These are phyloP conservation scores for Butyriboletus loyo DNA, from an alignment of 768 basidiomycete genomes.

Conservation along the genomic window DNA sequence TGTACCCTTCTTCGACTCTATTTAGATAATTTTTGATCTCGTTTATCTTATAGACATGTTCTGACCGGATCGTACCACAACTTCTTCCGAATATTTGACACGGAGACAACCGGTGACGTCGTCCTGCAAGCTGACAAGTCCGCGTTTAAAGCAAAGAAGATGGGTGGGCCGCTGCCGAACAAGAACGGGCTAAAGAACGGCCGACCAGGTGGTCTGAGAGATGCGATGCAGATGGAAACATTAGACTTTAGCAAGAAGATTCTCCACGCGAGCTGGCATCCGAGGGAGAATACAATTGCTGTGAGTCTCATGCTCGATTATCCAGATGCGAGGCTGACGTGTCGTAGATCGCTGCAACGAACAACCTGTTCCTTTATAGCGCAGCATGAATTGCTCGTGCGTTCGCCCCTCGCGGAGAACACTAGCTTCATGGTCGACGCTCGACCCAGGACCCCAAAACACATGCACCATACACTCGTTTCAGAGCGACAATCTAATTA, in stretches of 20 bases:
- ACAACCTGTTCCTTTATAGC: conserved; percentile 35
- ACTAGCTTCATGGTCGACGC: conserved; percentile 9
- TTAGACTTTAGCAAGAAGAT: conserved; percentile 98
- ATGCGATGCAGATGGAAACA: conserved; percentile 83
- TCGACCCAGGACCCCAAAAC: conserved; percentile 12
- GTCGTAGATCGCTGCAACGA: conserved; percentile 84
- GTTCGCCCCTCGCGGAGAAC: conserved; percentile 11
- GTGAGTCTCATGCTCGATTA: conserved; percentile 45
- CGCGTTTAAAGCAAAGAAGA: conserved; percentile 99
- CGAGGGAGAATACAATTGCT: conserved; percentile 96
- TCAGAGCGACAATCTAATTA: conserved; percentile 28
- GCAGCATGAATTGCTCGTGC: conserved; percentile 35
- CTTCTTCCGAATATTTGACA: conserved; percentile 99
- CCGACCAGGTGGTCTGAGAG: conserved; percentile 65
- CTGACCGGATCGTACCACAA: conserved; percentile 99
- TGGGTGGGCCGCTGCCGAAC: conserved; percentile 78
- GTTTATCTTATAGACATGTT: conserved; percentile 63
- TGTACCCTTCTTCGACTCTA: conserved; percentile 36
- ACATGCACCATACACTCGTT: conserved; percentile 18
- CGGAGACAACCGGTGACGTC: conserved; percentile 81
- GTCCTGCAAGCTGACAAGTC: conserved; percentile 98
- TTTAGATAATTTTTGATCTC: conserved; percentile 8
- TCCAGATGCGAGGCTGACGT: conserved; percentile 5
- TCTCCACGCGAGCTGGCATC: conserved; percentile 95
- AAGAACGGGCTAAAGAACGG: conserved; percentile 76